phyloP scores from a whole-genome alignment of 768 basidiomycete genomes.

The Rubroboletus satanas region DNA sequence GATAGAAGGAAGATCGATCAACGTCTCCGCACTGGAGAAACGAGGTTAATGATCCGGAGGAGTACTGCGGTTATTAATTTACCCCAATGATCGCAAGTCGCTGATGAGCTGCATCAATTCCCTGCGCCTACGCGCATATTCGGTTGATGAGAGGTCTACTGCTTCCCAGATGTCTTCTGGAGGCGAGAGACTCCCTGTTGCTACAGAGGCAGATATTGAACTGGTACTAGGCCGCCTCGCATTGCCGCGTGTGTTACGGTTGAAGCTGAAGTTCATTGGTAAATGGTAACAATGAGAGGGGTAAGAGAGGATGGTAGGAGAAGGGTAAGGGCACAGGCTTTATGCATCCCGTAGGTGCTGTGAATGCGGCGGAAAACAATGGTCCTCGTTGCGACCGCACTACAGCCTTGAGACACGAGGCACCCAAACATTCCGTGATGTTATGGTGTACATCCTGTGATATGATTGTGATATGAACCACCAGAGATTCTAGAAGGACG shows the following conservation, averaged over 20 bases:
- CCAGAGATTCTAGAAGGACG: background rate
- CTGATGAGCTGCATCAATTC: slow-evolving; percentile 38
- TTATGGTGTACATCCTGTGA: slow-evolving; percentile 1
- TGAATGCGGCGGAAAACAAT: background rate
- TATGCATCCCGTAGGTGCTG: slow-evolving; percentile 5
- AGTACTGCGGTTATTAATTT: background rate
- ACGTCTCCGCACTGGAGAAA: slow-evolving; percentile 31
- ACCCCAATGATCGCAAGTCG: slow-evolving; percentile 42
- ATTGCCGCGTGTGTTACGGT: background rate
- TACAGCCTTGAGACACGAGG: slow-evolving; percentile 1
- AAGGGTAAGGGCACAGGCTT: background rate
- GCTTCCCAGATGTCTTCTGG: slow-evolving; percentile 14
- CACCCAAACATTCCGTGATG: background rate
- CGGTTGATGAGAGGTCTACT: slow-evolving; percentile 27
- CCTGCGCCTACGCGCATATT: slow-evolving; percentile 39
- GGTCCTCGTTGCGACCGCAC: background rate
- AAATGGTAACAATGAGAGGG: background rate
- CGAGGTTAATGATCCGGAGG: background rate
- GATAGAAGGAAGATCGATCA: slow-evolving; percentile 48
- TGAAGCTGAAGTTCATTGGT: slow-evolving; percentile 4
- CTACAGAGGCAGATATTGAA: background rate
- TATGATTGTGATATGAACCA: background rate
- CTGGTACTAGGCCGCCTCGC: background rate
- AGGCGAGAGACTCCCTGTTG: slow-evolving; percentile 2
- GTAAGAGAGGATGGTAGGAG: background rate